Conservation (phyloP, 768 basidiomycete genomes). For the Hemileccinum impolitum region DNA sequence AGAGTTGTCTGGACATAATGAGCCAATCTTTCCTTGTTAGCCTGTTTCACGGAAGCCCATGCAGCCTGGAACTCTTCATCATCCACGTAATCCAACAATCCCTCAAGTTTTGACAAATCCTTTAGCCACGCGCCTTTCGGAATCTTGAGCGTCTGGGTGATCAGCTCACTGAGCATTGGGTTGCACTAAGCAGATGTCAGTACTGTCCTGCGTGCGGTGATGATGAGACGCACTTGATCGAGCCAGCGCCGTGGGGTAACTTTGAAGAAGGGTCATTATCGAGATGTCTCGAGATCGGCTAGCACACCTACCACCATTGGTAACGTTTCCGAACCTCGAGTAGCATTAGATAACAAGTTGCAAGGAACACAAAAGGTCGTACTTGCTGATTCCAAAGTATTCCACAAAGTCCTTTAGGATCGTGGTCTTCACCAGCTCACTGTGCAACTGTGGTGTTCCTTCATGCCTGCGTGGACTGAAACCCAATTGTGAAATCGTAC, state of each 20-base stretch:
- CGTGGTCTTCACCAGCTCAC: slow-evolving; percentile 79
- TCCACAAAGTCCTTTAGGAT: slow-evolving; percentile 93
- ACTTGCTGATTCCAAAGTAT: slow-evolving; percentile 84
- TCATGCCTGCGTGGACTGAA: not conserved
- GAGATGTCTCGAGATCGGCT: not conserved
- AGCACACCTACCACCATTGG: slow-evolving; percentile 76
- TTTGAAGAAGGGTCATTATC: slow-evolving; percentile 21
- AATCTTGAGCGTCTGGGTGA: slow-evolving; percentile 75
- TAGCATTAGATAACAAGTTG: slow-evolving; percentile 14
- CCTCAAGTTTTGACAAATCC: slow-evolving; percentile 73
- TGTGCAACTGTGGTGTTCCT: slow-evolving; percentile 60
- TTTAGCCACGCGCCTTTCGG: slow-evolving; percentile 82
- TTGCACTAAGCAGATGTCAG: slow-evolving; percentile 60
- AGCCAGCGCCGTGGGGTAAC: slow-evolving; percentile 94
- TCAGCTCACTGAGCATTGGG: slow-evolving; percentile 79
- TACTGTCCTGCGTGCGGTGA: not conserved
- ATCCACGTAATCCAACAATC: slow-evolving; percentile 68
- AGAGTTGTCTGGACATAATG: slow-evolving; percentile 68
- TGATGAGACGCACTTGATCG: slow-evolving; percentile 50
- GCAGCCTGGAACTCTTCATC: slow-evolving; percentile 71
- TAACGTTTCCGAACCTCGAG: slow-evolving; percentile 77
- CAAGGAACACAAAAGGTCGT: not conserved
- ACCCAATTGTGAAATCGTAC: slow-evolving; percentile 29
- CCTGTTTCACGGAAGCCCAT: slow-evolving; percentile 84
- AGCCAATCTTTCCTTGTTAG: slow-evolving; percentile 88